phyloP scores from a whole-genome alignment of 1,284 basidiomycete genomes.

The Paramarasmius palmivorus region DNA sequence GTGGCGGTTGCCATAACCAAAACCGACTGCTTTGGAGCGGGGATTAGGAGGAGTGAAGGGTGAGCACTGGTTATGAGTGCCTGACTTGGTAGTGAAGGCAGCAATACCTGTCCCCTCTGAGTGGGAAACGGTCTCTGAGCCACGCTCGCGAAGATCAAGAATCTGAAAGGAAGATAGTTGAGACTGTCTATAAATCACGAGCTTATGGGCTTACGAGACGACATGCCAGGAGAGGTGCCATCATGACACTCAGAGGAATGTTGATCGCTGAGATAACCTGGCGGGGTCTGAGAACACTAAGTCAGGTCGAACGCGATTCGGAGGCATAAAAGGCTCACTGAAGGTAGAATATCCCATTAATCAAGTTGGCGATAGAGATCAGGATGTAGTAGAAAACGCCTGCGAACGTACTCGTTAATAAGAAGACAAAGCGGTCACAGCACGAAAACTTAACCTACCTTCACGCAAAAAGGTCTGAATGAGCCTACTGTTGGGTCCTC shows the following conservation, averaged over 20 bases:
- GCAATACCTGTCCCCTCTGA: constrained; percentile 65
- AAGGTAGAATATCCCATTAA: constrained; percentile 82
- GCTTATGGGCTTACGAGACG: constrained; percentile 53
- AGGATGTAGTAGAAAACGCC: constrained; percentile 81
- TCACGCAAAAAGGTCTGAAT: constrained; percentile 82
- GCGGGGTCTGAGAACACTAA: constrained; percentile 55
- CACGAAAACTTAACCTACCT: constrained; percentile 42
- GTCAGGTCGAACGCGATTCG: constrained; percentile 14
- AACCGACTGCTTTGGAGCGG: constrained; percentile 36
- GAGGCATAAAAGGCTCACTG: constrained; percentile 49
- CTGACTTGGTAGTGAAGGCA: constrained; percentile 60
- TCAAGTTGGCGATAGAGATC: constrained; percentile 78
- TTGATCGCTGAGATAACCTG: constrained; percentile 82
- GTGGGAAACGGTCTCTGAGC: constrained; percentile 70
- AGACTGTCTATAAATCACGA: constrained; percentile 1
- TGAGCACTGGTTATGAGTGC: constrained; percentile 45
- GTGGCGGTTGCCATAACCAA: constrained; percentile 26
- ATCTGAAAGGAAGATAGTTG: constrained; percentile 42
- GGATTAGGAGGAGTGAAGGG: constrained; percentile 49
- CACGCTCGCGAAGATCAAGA: constrained; percentile 73
- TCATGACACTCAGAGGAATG: constrained; percentile 83
- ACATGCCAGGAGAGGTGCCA: constrained; percentile 76
- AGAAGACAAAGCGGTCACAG: not conserved
- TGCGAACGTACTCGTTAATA: constrained; percentile 23
- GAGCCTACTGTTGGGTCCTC: constrained; percentile 72